Evolutionary conservation across 2,329 filamentous ascomycete genomes (phyloP).

Genomic region (Beauveria varroae): DNA sequence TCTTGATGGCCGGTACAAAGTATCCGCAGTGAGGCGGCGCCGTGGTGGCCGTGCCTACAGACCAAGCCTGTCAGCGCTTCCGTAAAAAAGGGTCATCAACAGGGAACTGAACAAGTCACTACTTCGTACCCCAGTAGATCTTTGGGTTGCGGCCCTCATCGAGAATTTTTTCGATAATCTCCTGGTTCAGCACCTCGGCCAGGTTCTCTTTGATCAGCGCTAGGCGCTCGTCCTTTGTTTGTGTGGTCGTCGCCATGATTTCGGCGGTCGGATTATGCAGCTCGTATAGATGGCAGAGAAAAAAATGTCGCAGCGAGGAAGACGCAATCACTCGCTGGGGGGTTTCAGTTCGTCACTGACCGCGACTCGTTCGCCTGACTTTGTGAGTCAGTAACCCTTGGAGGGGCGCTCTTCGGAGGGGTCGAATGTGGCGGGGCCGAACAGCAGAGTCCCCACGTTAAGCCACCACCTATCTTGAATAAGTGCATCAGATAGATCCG

Average conservation of each 20-base stretch:
- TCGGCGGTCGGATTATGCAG: neutral
- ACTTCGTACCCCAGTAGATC: constrained; percentile 68
- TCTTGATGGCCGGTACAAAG: constrained; percentile 81
- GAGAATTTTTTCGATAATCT: constrained; percentile 70
- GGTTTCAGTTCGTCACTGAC: neutral
- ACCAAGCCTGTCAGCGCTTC: neutral
- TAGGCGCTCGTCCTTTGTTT: constrained; percentile 54
- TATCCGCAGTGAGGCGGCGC: constrained; percentile 87
- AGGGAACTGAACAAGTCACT: neutral
- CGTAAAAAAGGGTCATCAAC: neutral
- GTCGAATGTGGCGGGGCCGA: constrained; percentile 3
- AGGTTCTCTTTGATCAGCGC: constrained; percentile 74
- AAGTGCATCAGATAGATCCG: neutral
- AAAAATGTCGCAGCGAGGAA: neutral
- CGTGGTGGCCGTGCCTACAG: constrained; percentile 66
- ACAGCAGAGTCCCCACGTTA: neutral
- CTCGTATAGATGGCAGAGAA: neutral
- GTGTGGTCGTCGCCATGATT: constrained; percentile 15
- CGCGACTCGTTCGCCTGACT: neutral
- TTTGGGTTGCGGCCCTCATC: constrained; percentile 63
- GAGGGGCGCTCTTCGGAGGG: constrained; percentile 4
- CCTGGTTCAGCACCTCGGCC: constrained; percentile 73
- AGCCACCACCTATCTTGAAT: neutral
- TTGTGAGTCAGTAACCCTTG: constrained; percentile 10
- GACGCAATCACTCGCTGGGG: neutral